Percentiles rank a stretch among this genome's conserved stretches.
Conservation (phyloP, 306 rosid species). For the Lablab purpureus region DNA sequence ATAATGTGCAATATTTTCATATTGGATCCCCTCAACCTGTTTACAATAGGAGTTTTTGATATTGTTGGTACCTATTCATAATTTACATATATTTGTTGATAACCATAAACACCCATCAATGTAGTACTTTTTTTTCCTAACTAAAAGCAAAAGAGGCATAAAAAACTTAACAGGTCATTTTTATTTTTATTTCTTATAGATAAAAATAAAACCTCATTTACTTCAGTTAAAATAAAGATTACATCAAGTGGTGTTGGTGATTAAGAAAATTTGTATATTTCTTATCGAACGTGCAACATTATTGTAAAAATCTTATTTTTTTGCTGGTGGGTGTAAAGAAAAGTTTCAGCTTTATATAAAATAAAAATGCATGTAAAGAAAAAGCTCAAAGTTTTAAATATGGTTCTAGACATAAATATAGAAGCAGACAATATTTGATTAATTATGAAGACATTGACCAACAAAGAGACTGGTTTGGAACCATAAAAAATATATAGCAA, state of each 20-base stretch:
- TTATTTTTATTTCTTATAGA: too few species aligned
- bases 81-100: too few species aligned
- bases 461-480: neutral
- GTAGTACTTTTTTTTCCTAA: too few species aligned
- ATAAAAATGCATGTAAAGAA: neutral
- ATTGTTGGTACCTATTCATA: too few species aligned
- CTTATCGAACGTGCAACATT: neutral
- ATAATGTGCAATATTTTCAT: too few species aligned
- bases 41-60: too few species aligned
- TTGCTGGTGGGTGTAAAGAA: too few species aligned
- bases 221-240: neutral
- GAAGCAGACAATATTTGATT: constrained; percentile 1
- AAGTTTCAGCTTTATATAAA: neutral
- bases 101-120: too few species aligned
- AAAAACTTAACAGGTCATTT: too few species aligned
- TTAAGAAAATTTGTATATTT: neutral
- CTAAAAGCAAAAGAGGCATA: too few species aligned
- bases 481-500: neutral
- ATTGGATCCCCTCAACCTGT: too few species aligned
- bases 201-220: neutral
- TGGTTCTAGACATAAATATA: neutral
- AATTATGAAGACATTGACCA: constrained; percentile 29
- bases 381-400: neutral
- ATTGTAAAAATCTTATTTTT: neutral
- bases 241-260: neutral